phyloP scores from a whole-genome alignment of 2,329 filamentous ascomycete genomes.

The Emmonsia crescens region DNA sequence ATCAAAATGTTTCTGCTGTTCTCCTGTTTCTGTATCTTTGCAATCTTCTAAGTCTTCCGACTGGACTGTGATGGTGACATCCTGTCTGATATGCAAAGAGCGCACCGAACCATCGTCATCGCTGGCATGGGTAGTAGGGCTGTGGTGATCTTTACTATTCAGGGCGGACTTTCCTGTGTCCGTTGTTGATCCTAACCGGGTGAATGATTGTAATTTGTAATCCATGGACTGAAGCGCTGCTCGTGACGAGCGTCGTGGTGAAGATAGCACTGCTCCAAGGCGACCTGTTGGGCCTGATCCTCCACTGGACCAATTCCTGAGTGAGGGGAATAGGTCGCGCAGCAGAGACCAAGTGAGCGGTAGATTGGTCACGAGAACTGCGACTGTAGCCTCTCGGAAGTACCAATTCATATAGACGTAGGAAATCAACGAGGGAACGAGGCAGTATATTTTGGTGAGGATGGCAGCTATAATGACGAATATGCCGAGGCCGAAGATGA shows the following conservation, averaged over 20 bases:
- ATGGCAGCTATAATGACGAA: conserved; percentile 41
- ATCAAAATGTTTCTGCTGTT: not conserved
- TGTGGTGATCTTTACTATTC: conserved; percentile 22
- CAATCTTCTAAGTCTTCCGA: conserved; percentile 3
- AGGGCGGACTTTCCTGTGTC: conserved; percentile 14
- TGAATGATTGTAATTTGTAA: conserved; percentile 23
- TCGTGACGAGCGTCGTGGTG: not conserved
- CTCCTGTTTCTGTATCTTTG: not conserved
- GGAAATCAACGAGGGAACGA: conserved; percentile 31
- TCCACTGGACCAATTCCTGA: conserved; percentile 30
- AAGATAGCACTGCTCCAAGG: conserved; percentile 4
- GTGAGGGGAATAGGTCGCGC: conserved; percentile 36
- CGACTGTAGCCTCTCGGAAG: conserved; percentile 36
- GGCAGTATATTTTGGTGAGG: conserved; percentile 40
- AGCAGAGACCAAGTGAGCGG: conserved; percentile 43
- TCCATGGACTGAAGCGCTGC: conserved; percentile 20
- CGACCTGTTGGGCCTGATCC: conserved; percentile 28
- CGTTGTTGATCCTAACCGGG: conserved; percentile 15
- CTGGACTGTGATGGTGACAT: conserved; percentile 26
- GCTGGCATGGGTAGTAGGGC: conserved; percentile 15
- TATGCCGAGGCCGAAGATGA: conserved; percentile 36
- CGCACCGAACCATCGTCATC: conserved; percentile 27
- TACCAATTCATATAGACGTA: conserved; percentile 40
- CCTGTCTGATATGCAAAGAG: conserved; percentile 29
- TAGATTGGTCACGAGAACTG: conserved; percentile 41